A percentile compares a stretch with the other conserved stretches of the same genome.
Evolutionary conservation across 2,329 filamentous ascomycete species (phyloP).

Genomic region (Elsinoe fawcettii): DNA sequence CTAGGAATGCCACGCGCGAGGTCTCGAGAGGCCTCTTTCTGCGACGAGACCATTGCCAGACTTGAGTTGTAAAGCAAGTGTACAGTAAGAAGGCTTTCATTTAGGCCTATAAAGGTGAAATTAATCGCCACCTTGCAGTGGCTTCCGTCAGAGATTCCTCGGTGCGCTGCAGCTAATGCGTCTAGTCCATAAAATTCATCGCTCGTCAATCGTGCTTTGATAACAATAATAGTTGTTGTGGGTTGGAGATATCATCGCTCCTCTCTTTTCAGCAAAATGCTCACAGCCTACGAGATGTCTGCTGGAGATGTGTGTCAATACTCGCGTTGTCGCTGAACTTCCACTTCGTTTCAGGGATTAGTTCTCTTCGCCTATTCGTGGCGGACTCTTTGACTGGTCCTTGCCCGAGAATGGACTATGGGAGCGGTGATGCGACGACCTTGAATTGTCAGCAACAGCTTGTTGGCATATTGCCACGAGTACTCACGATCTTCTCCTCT

Average conservation of each 20-base stretch:
- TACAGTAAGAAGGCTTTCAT: constrained; percentile 1
- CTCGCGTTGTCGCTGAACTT: too few species aligned
- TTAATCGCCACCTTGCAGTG: neutral
- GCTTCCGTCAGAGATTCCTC: neutral
- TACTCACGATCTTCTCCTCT: constrained; percentile 73
- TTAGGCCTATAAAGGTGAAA: neutral
- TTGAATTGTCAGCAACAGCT: constrained; percentile 5
- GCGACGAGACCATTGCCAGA: too few species aligned
- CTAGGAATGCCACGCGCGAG: too few species aligned
- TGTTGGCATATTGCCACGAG: neutral
- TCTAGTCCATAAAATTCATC: constrained; percentile 14
- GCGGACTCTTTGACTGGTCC: constrained; percentile 21
- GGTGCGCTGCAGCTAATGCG: constrained; percentile 1
- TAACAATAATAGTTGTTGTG: neutral
- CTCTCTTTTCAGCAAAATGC: too few species aligned
- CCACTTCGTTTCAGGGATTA: neutral
- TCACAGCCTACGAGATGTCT: too few species aligned
- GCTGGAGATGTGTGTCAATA: too few species aligned
- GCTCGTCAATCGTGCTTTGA: constrained; percentile 10
- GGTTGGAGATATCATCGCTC: too few species aligned
- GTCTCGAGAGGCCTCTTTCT: too few species aligned
- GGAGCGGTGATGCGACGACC: constrained; percentile 4
- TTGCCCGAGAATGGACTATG: constrained; percentile 22
- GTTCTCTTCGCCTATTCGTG: constrained; percentile 25
- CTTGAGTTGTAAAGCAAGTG: neutral